These are phyloP conservation scores for Schrenkiella parvula DNA, from an alignment of 345 rosid genomes.

Conservation along the genomic window DNA sequence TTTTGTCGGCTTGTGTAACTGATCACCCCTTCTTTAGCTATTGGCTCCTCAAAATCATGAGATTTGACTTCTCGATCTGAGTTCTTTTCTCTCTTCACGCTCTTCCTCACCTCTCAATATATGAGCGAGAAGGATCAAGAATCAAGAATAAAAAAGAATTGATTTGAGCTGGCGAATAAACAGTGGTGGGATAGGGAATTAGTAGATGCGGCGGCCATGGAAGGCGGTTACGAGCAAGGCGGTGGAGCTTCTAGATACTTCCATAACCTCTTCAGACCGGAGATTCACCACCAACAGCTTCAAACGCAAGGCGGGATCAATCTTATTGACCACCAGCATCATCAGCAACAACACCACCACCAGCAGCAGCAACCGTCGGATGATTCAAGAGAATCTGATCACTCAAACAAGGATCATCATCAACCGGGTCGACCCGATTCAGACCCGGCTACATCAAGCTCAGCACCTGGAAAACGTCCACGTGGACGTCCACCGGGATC, in stretches of 20 bases:
- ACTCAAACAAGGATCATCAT: slow-evolving; percentile 27
- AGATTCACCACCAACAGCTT: slow-evolving; percentile 41
- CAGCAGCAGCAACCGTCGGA: slow-evolving; percentile 37
- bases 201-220: slow-evolving; percentile 43
- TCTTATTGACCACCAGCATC: slow-evolving; percentile 30
- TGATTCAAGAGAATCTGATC: slow-evolving; percentile 38
- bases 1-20: slow-evolving; percentile 34
- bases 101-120: slow-evolving; percentile 14
- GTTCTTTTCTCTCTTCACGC: not conserved
- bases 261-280: slow-evolving; percentile 48
- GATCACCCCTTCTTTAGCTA: slow-evolving; percentile 17
- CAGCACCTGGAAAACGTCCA: slow-evolving; percentile 50
- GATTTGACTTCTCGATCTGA: slow-evolving; percentile 30
- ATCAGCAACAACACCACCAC: slow-evolving; percentile 10
- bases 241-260: slow-evolving; percentile 38
- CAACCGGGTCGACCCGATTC: slow-evolving; percentile 30
- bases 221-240: slow-evolving; percentile 45
- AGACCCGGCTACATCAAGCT: slow-evolving; percentile 35
- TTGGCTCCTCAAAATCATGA: slow-evolving; percentile 31
- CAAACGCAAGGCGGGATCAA: slow-evolving; percentile 34
- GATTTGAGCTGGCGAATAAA: slow-evolving; percentile 41
- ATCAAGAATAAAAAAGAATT: not conserved
- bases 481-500: slow-evolving; percentile 85
- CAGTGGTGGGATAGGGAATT: slow-evolving; percentile 48
- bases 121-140: slow-evolving; percentile 20